phyloP scores from a whole-genome alignment of 75 land plant genomes.

The Azolla pinnata region DNA sequence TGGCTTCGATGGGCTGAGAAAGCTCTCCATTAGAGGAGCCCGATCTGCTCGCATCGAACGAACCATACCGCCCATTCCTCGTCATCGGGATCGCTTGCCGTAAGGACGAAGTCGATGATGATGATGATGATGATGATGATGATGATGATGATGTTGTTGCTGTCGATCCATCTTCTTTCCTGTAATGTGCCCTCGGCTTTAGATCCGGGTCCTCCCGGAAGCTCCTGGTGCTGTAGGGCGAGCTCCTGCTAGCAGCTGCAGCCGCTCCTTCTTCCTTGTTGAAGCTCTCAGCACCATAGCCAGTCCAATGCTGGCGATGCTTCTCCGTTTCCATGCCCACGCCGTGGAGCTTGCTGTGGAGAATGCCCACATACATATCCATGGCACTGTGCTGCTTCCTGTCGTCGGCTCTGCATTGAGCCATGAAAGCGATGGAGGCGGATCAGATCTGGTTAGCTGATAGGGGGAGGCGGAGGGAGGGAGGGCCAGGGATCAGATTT shows the following conservation, averaged over 20 bases:
- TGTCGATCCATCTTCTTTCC: too few species aligned
- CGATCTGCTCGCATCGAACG: background rate
- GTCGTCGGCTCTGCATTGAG: background rate
- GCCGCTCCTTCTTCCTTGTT: too few species aligned
- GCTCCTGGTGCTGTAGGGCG: background rate
- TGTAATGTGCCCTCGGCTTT: background rate
- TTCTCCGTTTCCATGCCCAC: background rate
- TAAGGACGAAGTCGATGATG: background rate
- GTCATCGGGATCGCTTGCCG: background rate
- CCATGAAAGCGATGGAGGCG: background rate
- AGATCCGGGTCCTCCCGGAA: background rate
- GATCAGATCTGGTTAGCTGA: too few species aligned
- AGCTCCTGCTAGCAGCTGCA: too few species aligned
- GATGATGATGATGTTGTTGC: too few species aligned
- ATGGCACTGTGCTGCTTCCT: background rate
- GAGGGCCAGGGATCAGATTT: background rate
- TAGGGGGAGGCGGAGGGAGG: background rate
- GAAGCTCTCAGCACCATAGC: too few species aligned
- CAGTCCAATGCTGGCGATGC: too few species aligned
- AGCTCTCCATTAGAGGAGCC: background rate
- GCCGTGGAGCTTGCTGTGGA: background rate
- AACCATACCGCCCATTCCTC: background rate
- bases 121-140: too few species aligned
- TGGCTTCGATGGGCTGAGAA: too few species aligned
- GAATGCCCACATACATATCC: background rate